These are phyloP conservation scores for Mortierella hygrophila DNA, from an alignment of 192 early-diverging fungal species.

Conservation along the genomic window DNA sequence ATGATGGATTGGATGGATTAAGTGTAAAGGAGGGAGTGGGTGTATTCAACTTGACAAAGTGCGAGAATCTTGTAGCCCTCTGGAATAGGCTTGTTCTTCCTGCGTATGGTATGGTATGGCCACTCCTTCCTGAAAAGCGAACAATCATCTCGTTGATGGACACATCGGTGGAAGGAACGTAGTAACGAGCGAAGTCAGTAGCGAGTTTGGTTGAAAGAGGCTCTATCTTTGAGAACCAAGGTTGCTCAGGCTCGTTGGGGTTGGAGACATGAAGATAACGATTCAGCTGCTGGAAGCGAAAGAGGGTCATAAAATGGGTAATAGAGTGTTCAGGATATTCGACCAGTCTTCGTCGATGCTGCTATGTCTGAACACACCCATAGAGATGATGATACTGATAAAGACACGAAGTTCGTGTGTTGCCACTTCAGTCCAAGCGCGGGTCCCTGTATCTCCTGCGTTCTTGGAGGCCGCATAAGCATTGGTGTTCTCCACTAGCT, in stretches of 20 bases:
- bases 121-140: conserved; percentile 32
- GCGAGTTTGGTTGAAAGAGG: conserved; percentile 20
- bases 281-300: conserved; percentile 35
- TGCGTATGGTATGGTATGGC: conserved; percentile 1
- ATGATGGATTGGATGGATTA: conserved; percentile 13
- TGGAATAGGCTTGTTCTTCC: conserved; percentile 42
- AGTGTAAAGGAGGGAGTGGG: conserved; percentile 28
- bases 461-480: too few relatives aligned
- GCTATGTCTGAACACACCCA: too few relatives aligned
- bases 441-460: too few relatives aligned
- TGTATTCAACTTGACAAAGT: conserved; percentile 45
- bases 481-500: too few relatives aligned
- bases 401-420: too few relatives aligned
- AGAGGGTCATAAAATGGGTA: conserved; percentile 28
- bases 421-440: too few relatives aligned
- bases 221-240: conserved; percentile 27
- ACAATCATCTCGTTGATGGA: conserved; percentile 49
- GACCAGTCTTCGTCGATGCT: too few relatives aligned
- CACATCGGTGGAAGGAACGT: conserved; percentile 26
- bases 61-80: conserved; percentile 52
- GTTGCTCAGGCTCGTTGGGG: neutral
- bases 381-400: too few relatives aligned
- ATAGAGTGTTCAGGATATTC: conserved; percentile 17
- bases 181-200: conserved; percentile 22
- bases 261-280: conserved; percentile 30